Evolutionary conservation across 345 rosid genomes (phyloP), one percentile per base, ranked within the genome.

Genomic region (Ailanthus altissimus): DNA sequence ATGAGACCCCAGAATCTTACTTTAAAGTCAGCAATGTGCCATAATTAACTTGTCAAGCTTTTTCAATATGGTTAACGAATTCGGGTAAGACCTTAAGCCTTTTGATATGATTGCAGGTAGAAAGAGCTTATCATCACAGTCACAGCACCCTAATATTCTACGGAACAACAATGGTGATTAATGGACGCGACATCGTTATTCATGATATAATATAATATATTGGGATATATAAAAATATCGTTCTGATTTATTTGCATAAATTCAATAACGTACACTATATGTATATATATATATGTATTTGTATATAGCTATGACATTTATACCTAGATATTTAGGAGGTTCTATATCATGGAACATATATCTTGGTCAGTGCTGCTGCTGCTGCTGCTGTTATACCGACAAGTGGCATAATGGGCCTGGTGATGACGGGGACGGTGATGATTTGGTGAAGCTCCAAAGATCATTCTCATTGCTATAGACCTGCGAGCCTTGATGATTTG

Each of bases 391-490:
- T 86, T 82, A 94, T 75, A 88, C 97, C 21, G 94, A 91, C 80
- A 92, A 76, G 83, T 92, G 93, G 88, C 92, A 80, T 77, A 91
- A 81, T 47, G 92, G 92, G 74, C 88, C 89, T n/a, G 85, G 80
- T 79, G 90, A 85, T 8, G 96, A 87, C 62, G 91, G 86, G 2
- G 91, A 84, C 5, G 97, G 75, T 0, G 89, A 85, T 13, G 88
- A 86, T 64, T 88, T 88, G 36, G 91, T 79, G 83, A 94, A 86
- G 82, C 80, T 88, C 97, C 94, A 91, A 25, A 88, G 76, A 79
- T 91, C 92, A 46, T 77, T 86, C 78, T 93, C 88, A 71, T 36
- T 57, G 75, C 70, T 67, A 15, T 72, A 76, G 38, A 70, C 68
- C 8, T 79, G 76, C 2, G 60, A 68, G 28, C 72, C 49, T 49